Conservation (phyloP, 148 eudicot species). For the Fagopyrum esculentum region DNA sequence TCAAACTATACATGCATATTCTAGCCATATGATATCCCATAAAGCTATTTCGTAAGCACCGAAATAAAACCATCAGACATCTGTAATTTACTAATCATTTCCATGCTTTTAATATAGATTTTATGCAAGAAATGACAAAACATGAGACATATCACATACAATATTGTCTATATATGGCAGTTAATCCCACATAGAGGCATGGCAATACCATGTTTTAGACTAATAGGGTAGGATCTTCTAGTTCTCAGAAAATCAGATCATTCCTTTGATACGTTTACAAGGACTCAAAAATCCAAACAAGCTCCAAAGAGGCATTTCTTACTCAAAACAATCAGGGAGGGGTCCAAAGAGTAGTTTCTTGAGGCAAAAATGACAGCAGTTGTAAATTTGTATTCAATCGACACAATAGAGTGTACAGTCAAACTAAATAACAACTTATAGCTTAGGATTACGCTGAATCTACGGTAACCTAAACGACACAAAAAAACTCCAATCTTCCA, state of each 20-base stretch:
- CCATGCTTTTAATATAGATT: neutral
- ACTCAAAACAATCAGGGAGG: no score
- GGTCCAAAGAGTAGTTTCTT: no score
- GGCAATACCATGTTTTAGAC: neutral
- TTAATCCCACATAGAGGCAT: neutral
- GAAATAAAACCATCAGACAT: neutral
- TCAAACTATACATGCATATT: neutral
- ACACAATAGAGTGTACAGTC: no score
- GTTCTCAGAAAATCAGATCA: no score
- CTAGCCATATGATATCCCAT: neutral
- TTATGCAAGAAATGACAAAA: neutral
- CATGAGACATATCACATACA: neutral
- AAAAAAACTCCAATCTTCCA: neutral
- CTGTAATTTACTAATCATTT: neutral
- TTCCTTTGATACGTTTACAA: no score
- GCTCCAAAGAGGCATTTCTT: no score
- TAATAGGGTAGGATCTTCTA: no score
- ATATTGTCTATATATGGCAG: neutral
- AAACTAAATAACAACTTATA: no score
- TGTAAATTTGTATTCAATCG: no score
- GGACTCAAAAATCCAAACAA: no score
- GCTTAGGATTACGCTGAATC: neutral
- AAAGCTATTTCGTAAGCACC: neutral
- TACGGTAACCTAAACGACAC: neutral
- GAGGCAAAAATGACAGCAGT: no score